Percentiles rank a stretch among this genome's conserved stretches.
These are phyloP conservation scores for Aspergillus nanangensis DNA, from an alignment of 495 filamentous ascomycete species.

Conservation along the genomic window DNA sequence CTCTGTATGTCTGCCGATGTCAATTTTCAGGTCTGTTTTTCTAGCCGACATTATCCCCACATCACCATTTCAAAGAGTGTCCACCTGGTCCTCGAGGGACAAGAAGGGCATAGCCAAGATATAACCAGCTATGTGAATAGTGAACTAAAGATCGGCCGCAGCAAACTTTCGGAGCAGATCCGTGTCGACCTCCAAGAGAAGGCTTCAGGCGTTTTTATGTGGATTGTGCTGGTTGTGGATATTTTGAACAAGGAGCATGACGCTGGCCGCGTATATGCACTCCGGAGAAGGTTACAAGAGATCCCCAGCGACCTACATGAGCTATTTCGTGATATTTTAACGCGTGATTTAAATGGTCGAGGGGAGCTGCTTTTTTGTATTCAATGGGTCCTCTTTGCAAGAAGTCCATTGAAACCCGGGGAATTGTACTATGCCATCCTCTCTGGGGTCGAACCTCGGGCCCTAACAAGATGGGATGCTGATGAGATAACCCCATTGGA, in stretches of 20 bases:
- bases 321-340: slow-evolving; percentile 35
- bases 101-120: slow-evolving; percentile 23
- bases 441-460: too few relatives aligned
- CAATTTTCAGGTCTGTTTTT: slow-evolving; percentile 31
- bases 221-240: slow-evolving; percentile 40
- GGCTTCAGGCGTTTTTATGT: slow-evolving; percentile 43
- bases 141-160: slow-evolving; percentile 17
- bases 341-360: slow-evolving; percentile 17
- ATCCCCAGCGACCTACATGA: slow-evolving; percentile 29
- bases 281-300: slow-evolving; percentile 22
- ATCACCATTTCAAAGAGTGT: slow-evolving; percentile 31
- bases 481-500: slow-evolving; percentile 6
- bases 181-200: slow-evolving; percentile 25
- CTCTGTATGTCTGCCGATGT: not conserved
- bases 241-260: slow-evolving; percentile 37
- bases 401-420: slow-evolving; percentile 18
- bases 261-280: slow-evolving; percentile 11
- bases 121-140: slow-evolving; percentile 17
- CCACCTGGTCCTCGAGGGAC: slow-evolving; percentile 20
- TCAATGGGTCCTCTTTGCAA: slow-evolving; percentile 32
- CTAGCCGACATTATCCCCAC: slow-evolving; percentile 48
- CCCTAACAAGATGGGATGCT: too few relatives aligned
- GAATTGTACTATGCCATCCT: slow-evolving; percentile 32
- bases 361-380: slow-evolving; percentile 25
- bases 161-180: slow-evolving; percentile 11